phyloP scores from a whole-genome alignment of 1,284 basidiomycete genomes.

The Papiliotrema nemorosa region DNA sequence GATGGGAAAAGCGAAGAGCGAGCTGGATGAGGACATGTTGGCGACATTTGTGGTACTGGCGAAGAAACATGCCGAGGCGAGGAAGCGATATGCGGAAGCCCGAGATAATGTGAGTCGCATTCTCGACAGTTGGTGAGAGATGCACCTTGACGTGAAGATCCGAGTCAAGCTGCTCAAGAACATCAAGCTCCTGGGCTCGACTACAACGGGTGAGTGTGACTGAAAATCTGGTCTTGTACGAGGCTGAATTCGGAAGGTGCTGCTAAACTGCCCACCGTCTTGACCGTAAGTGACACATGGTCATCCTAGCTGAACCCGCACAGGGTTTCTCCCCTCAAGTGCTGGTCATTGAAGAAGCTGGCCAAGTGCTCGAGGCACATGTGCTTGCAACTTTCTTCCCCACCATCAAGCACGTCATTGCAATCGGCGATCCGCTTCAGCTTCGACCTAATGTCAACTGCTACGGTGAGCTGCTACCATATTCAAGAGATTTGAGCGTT shows the following conservation, averaged over 20 bases:
- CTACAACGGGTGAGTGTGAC: conserved; percentile 65
- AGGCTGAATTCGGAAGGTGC: too few species aligned
- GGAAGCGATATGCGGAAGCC: conserved; percentile 57
- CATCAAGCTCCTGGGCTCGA: conserved; percentile 66
- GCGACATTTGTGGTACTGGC: conserved; percentile 44
- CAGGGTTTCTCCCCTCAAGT: conserved; percentile 57
- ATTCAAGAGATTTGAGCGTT: neutral
- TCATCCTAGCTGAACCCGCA: too few species aligned
- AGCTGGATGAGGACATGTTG: conserved; percentile 5
- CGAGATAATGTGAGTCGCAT: conserved; percentile 52
- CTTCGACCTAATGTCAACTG: conserved; percentile 64
- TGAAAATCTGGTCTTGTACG: too few species aligned
- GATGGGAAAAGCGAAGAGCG: neutral
- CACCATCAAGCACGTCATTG: conserved; percentile 54
- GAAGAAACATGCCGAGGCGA: conserved; percentile 56
- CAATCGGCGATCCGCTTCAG: conserved; percentile 68
- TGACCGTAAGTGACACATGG: too few species aligned
- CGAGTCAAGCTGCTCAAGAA: conserved; percentile 55
- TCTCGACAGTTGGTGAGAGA: too few species aligned
- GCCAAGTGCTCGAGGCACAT: conserved; percentile 72
- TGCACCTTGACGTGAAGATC: too few species aligned
- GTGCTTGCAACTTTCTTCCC: conserved; percentile 61
- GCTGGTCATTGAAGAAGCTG: conserved; percentile 66
- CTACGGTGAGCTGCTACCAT: conserved; percentile 51
- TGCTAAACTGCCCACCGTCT: too few species aligned